Conservation (phyloP, 305 asterid genomes). For the Ilex paraguariensis region DNA sequence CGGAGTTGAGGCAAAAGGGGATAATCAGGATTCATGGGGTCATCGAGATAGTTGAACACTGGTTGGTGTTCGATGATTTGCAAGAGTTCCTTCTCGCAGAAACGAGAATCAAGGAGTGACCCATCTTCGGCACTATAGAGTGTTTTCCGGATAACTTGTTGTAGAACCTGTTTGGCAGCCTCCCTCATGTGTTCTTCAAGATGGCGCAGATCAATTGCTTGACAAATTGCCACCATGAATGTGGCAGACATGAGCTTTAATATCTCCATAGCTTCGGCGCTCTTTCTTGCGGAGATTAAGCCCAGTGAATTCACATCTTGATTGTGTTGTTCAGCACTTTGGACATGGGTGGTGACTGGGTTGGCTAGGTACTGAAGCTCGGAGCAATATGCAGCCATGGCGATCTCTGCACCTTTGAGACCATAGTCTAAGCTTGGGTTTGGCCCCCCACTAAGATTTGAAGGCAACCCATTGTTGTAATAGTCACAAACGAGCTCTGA, state of each 20-base stretch:
- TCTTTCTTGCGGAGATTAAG: constrained; percentile 70
- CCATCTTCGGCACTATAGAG: no score
- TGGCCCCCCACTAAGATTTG: constrained; percentile 70
- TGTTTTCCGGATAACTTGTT: no score
- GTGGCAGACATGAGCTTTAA: constrained; percentile 79
- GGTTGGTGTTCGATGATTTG: no score
- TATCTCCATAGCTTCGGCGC: constrained; percentile 69
- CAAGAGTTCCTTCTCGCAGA: no score
- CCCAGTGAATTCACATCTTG: constrained; percentile 85
- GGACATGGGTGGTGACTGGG: constrained; percentile 83
- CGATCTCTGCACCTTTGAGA: constrained; percentile 76
- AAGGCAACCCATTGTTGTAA: constrained; percentile 79
- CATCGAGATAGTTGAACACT: no score
- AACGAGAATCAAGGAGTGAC: no score
- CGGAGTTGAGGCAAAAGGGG: no score
- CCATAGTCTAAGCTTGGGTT: constrained; percentile 88
- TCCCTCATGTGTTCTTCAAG: constrained; percentile 40
- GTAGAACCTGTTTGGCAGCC: no score
- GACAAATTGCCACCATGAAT: constrained; percentile 59
- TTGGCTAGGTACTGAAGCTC: constrained; percentile 80
- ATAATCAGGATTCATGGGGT: no score
- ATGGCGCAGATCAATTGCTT: constrained; percentile 66
- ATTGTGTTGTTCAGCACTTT: constrained; percentile 89
- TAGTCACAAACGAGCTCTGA: constrained; percentile 77
- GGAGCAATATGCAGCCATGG: constrained; percentile 83